A percentile compares a stretch with the other conserved stretches of the same genome.
Evolutionary conservation across 352 stramenopile genomes (phyloP).

Genomic region (Thalassiosira livingstoniorum): DNA sequence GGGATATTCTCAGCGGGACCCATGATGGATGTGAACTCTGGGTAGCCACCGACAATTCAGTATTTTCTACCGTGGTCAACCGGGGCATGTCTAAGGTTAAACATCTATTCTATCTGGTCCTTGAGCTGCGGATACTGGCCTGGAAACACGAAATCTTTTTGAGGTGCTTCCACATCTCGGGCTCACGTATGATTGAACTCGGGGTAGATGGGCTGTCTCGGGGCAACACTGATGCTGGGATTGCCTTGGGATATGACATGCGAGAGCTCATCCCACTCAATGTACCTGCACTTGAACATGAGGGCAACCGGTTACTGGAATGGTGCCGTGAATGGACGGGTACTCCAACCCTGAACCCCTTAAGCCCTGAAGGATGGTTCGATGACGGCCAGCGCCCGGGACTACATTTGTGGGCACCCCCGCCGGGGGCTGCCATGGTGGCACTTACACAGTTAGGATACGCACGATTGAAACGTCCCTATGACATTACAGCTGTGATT

Average conservation of each 20-base stretch:
- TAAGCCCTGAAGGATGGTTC: slow-evolving; percentile 1
- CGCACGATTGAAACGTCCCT: background rate
- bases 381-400: background rate
- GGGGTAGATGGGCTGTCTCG: background rate
- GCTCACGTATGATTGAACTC: slow-evolving; percentile 2
- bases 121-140: background rate
- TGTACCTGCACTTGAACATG: background rate
- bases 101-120: background rate
- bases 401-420: slow-evolving; percentile 2
- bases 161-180: slow-evolving; percentile 2
- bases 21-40: slow-evolving; percentile 6
- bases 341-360: background rate
- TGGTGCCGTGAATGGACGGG: slow-evolving; percentile 1
- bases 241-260: background rate
- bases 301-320: background rate
- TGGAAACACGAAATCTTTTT: background rate
- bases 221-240: slow-evolving; percentile 4
- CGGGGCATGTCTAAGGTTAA: background rate
- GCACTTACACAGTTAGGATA: background rate
- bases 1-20: slow-evolving; percentile 23
- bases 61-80: background rate
- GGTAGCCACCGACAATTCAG: slow-evolving; percentile 5
- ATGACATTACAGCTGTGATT: background rate
- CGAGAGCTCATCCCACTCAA: background rate
- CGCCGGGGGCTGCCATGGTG: background rate